Percentiles rank a stretch among this genome's conserved stretches.
Conservation (phyloP, 805 yeast species). For the Lachancea thermotolerans region DNA sequence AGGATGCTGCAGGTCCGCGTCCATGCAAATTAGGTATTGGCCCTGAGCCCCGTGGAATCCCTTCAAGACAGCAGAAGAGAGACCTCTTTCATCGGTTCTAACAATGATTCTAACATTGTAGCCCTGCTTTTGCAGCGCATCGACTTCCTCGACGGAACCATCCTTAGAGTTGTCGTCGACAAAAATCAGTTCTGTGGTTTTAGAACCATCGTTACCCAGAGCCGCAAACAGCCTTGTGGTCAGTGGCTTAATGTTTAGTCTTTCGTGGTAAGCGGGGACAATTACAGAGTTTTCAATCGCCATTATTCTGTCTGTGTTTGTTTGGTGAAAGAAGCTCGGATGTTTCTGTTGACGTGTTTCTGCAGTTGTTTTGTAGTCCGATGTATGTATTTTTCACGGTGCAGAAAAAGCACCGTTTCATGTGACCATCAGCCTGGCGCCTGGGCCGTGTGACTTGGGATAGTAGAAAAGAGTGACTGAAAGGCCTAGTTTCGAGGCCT, state of each 20-base stretch:
- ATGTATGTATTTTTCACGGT: no score
- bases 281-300: constrained; percentile 37
- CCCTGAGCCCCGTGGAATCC: constrained; percentile 44
- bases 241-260: constrained; percentile 41
- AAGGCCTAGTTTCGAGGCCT: no score
- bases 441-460: neutral
- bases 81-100: constrained; percentile 44
- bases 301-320: constrained; percentile 16
- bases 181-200: constrained; percentile 40
- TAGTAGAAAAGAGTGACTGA: no score
- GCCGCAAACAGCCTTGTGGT: constrained; percentile 45
- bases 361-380: no score
- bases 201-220: constrained; percentile 37
- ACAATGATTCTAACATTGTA: constrained; percentile 44
- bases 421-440: neutral
- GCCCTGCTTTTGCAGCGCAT: constrained; percentile 37
- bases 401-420: neutral
- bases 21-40: constrained; percentile 44
- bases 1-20: constrained; percentile 49
- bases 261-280: constrained; percentile 48
- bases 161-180: constrained; percentile 47
- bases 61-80: constrained; percentile 43
- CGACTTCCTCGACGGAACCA: constrained; percentile 48
- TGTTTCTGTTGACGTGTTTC: neutral
- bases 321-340: neutral